Conservation (phyloP, 495 filamentous ascomycete species). For the Daldinia vernicosa region DNA sequence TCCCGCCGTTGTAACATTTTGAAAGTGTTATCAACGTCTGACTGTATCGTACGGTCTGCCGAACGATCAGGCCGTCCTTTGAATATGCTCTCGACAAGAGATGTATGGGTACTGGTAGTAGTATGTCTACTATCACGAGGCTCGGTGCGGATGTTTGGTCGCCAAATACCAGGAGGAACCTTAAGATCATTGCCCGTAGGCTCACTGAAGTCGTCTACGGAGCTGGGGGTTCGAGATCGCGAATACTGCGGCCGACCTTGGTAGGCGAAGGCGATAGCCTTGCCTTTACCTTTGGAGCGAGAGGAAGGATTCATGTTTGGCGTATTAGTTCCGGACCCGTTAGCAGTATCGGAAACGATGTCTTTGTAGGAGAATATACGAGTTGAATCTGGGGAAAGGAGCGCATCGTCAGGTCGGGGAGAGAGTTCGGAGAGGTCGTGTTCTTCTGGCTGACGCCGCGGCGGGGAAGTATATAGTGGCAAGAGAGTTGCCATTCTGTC, state of each 20-base stretch:
- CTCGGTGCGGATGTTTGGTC: constrained; percentile 33
- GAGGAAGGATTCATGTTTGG: neutral
- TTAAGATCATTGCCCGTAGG: constrained; percentile 3
- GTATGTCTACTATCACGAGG: constrained; percentile 13
- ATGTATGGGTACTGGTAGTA: constrained; percentile 13
- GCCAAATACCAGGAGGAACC: constrained; percentile 36
- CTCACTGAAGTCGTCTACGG: constrained; percentile 3
- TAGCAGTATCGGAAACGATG: neutral
- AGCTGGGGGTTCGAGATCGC: constrained; percentile 16
- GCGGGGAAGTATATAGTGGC: constrained; percentile 37
- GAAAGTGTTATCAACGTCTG: constrained; percentile 42
- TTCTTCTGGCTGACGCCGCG: constrained; percentile 39
- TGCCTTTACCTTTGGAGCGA: constrained; percentile 34
- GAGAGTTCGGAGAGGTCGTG: constrained; percentile 55
- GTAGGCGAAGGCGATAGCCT: constrained; percentile 40
- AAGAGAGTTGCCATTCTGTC: constrained; percentile 38
- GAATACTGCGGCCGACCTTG: constrained; percentile 25
- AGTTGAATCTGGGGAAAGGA: constrained; percentile 35
- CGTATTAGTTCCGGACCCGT: neutral
- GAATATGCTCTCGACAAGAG: constrained; percentile 45
- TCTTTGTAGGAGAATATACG: constrained; percentile 3
- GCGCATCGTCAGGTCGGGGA: constrained; percentile 50
- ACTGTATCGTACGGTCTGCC: constrained; percentile 20
- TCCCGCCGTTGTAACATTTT: constrained; percentile 61
- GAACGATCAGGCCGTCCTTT: constrained; percentile 31